These are phyloP conservation scores for Acanthamoeba healyi DNA, from an alignment of 208 protist genomes.

Conservation along the genomic window DNA sequence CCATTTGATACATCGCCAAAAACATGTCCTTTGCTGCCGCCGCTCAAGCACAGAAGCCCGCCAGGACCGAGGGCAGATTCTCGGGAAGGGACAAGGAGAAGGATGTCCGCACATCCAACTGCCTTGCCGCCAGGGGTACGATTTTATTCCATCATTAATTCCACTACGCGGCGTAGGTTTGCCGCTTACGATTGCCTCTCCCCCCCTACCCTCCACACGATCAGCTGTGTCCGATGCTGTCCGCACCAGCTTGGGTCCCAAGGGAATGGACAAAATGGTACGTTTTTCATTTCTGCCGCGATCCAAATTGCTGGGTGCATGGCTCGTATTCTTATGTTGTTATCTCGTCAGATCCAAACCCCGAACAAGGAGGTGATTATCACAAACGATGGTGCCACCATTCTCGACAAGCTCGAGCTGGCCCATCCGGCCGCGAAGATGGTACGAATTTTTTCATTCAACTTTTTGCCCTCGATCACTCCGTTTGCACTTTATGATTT, in stretches of 20 bases:
- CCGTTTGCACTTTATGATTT: neutral
- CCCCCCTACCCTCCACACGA: too few species aligned
- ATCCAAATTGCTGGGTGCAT: neutral
- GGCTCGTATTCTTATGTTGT: neutral
- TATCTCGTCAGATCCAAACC: constrained; percentile 94
- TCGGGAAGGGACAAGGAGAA: constrained; percentile 91
- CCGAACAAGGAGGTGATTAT: constrained; percentile 97
- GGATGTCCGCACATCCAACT: constrained; percentile 95
- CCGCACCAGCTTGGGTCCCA: constrained; percentile 98
- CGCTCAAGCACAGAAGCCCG: constrained; percentile 68
- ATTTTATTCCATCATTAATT: neutral
- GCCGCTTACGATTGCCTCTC: neutral
- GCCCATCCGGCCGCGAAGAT: constrained; percentile 99
- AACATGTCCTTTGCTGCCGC: constrained; percentile 57
- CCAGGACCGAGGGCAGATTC: constrained; percentile 58
- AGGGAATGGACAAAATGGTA: constrained; percentile 99
- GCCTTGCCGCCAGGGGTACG: constrained; percentile 93
- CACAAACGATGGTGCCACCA: constrained; percentile 99
- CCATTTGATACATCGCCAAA: neutral
- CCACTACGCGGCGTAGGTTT: neutral
- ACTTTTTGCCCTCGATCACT: neutral
- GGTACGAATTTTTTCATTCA: constrained; percentile 81
- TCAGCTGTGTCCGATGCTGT: constrained; percentile 97
- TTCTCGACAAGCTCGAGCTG: constrained; percentile 97
- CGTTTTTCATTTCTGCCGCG: neutral